Conservation (phyloP, 1,284 basidiomycete genomes). For the Ceratobasidium sp. region DNA sequence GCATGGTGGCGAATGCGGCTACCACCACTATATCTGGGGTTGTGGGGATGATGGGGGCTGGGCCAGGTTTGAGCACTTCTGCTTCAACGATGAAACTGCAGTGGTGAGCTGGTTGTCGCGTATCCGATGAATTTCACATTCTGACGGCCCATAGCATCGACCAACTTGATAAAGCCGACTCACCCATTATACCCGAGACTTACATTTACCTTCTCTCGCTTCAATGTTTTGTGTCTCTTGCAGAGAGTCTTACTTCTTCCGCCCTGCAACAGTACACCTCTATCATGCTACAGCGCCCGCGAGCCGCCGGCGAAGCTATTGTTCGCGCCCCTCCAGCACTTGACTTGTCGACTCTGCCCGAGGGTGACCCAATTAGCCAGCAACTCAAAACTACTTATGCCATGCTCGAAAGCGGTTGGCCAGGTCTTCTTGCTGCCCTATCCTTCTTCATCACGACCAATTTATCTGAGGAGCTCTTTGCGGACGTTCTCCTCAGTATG, state of each 20-base stretch:
- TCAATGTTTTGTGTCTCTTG: constrained; percentile 89
- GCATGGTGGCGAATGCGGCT: constrained; percentile 85
- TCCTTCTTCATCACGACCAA: constrained; percentile 92
- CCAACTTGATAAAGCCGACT: constrained; percentile 95
- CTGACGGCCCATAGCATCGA: constrained; percentile 76
- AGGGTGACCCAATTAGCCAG: constrained; percentile 65
- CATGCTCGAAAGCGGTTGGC: constrained; percentile 91
- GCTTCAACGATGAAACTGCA: constrained; percentile 86
- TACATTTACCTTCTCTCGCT: constrained; percentile 93
- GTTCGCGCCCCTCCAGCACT: constrained; percentile 81
- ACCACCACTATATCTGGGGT: constrained; percentile 82
- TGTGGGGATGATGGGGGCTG: constrained; percentile 76
- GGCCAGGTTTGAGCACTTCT: constrained; percentile 76
- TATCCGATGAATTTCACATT: constrained; percentile 46
- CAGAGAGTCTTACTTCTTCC: constrained; percentile 86
- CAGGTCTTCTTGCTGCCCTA: constrained; percentile 87
- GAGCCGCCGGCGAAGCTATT: constrained; percentile 71
- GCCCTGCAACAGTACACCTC: constrained; percentile 78
- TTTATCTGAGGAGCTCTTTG: constrained; percentile 88
- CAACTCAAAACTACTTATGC: constrained; percentile 74
- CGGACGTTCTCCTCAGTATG: constrained; percentile 83
- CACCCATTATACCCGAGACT: constrained; percentile 90
- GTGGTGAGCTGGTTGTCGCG: constrained; percentile 66
- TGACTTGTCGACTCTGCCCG: constrained; percentile 71
- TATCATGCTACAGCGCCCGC: constrained; percentile 74